Base-by-base conservation (phyloP, 169 alveolate genomes). In the Nephromyces sp. region DNA sequence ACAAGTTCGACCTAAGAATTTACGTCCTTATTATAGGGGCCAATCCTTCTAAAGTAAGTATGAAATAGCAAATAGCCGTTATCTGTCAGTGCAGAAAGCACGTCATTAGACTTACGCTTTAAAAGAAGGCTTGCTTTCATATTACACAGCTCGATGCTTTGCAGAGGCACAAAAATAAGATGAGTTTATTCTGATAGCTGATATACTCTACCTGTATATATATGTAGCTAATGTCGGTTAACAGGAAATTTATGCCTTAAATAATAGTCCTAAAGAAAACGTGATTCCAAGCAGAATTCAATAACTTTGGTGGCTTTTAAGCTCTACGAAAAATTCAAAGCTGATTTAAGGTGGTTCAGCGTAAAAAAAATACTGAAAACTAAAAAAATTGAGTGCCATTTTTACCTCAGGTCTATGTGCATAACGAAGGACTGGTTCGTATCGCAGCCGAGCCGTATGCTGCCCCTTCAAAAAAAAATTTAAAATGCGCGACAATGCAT, bases 1-100 rank as follows among this genome's bases (percentile, higher is more conserved):
- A 89, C 66, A 95, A 95, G 84, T 92, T 91, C 77, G 98, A 95
- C 80, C 83, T 95, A 4, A 83, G 99, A 80, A 82, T 95, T 25
- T 95, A 95, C 80, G 95, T 93, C 27, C 82, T 93, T 33, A 86
- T 95, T 34, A 85, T 92, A 1, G 96, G 98, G 8, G 83, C 93
- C 62, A 92, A 91, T 68, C 98, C 98, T 15, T 77, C 91, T 33
- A 80, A 92, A 43, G 82, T 76, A n/a, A 64, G 75, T 83, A 53
- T 78, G 64, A 68, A 65, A 74, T 30, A 76, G 62, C 8, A 0
- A n/a, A n/a, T n/a, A n/a, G n/a, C n/a, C n/a, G n/a, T n/a, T n/a
- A n/a, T n/a, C n/a, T n/a, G n/a, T n/a, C n/a, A n/a, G n/a, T n/a
- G n/a, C n/a, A n/a, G n/a, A n/a, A n/a, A n/a, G n/a, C n/a, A n/a